A percentile compares a stretch with the other conserved stretches of the same genome.
phyloP scores from a whole-genome alignment of 345 rosid genomes.

The Pelargonium nanum region DNA sequence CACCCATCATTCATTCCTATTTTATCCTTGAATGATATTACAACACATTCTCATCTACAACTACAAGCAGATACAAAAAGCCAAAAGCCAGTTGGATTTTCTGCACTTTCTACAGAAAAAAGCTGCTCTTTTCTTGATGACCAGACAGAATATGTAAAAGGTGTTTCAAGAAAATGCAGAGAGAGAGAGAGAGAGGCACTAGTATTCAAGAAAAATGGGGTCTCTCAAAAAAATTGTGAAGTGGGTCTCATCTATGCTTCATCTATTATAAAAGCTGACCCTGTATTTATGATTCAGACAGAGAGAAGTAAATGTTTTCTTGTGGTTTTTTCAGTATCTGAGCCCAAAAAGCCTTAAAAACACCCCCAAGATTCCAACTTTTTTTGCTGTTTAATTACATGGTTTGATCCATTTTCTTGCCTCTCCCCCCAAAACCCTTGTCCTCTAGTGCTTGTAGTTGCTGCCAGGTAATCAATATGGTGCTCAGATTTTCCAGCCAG shows the following conservation, averaged over 20 bases:
- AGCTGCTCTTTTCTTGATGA: constrained; percentile 24
- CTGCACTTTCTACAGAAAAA: constrained; percentile 17
- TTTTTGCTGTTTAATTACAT: too few species aligned
- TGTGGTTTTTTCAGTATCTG: constrained; percentile 4
- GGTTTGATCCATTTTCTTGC: constrained; percentile 12
- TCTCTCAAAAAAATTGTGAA: too few species aligned
- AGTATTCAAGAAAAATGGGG: constrained; percentile 19
- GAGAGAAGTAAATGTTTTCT: constrained; percentile 14
- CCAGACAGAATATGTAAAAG: constrained; percentile 17
- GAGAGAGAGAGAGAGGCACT: too few species aligned
- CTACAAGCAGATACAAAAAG: constrained; percentile 15
- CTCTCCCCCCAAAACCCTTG: constrained; percentile 24
- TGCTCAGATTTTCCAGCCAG: constrained; percentile 27
- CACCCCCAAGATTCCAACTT: constrained; percentile 8
- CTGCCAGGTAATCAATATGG: constrained; percentile 35
- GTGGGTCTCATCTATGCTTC: too few species aligned
- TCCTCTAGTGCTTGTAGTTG: constrained; percentile 26
- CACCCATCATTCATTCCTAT: too few species aligned
- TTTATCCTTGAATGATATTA: too few species aligned
- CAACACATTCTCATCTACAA: constrained; percentile 12
- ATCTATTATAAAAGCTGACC: constrained; percentile 32
- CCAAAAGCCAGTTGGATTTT: constrained; percentile 21
- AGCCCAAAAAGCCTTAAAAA: not conserved
- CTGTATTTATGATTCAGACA: constrained; percentile 28
- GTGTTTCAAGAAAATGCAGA: too few species aligned